Base-by-base conservation (phyloP, 768 basidiomycete genomes). In the Trametes gibbosa region DNA sequence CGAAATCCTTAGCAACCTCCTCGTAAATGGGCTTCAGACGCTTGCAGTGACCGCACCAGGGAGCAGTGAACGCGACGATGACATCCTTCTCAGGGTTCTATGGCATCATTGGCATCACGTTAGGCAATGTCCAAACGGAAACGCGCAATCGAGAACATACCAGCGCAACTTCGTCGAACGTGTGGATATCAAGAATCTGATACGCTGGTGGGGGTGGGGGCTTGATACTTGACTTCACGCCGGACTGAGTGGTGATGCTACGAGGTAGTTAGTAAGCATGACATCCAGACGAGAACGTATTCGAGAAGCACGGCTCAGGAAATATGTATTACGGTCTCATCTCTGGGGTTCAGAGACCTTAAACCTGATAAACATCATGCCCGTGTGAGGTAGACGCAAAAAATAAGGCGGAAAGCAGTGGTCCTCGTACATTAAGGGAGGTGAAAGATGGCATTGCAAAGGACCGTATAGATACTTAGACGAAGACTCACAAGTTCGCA, bases 31-130 rank as follows among this genome's bases (percentile, higher is more conserved):
- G 94, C 73, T 95, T 95, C 73, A 97, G 72, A 63, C 61, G 81
- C 78, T 98, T 98, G 83, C 96, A 98, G 79, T 98, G 95, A 29
- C 94, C 93, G 65, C 95, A 95, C 92, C 91, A 89, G 39, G 85
- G 84, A 24, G 89, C 90, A 59, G 88, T 92, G 76, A 90, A 92
- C 0, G 89, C 79, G 46, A 96, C 92, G 23, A 98, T 77, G 43
- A 92, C 91, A 66, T 95, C 84, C 75, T 95, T 95, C 23, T 78
- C 74, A 23, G 78, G 68, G 66, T 92, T 84, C 83, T 89, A 60
- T 17, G 56, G 27, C 54, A 58, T 39, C 39, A 35, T 37, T 32
- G 23, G 35, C n/a, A n/a, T n/a, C n/a, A n/a, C n/a, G 16, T 29
- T n/a, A 40, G 50, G 35, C 41, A 1, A 12, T 4, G 4, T 14